Percentiles rank a stretch among this genome's conserved stretches.
Evolutionary conservation across 1,284 basidiomycete species (phyloP).

Genomic region (Inonotus obliquus): DNA sequence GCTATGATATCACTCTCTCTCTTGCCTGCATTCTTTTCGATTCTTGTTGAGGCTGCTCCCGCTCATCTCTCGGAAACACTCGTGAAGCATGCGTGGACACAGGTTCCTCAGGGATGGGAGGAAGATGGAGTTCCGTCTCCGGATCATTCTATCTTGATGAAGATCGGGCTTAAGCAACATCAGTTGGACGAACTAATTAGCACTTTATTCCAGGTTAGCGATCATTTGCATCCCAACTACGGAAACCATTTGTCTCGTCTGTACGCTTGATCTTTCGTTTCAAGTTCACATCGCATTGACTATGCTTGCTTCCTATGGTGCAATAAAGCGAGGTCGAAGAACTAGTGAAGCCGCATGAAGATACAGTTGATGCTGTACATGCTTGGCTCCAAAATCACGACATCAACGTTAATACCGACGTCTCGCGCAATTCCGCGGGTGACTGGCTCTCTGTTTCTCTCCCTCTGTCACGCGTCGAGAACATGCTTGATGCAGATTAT

Average conservation of each 20-base stretch:
- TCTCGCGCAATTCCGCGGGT: conserved; percentile 23
- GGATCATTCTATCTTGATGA: conserved; percentile 17
- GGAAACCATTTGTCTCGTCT: conserved; percentile 22
- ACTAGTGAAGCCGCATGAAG: conserved; percentile 16
- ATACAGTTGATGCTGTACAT: conserved; percentile 21
- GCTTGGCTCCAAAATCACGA: conserved; percentile 27
- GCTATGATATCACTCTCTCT: neutral
- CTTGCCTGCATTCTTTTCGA: neutral
- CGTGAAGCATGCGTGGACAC: conserved; percentile 19
- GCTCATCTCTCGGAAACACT: conserved; percentile 8
- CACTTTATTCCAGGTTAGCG: conserved; percentile 23
- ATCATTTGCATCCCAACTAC: conserved; percentile 20
- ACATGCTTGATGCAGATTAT: conserved; percentile 23
- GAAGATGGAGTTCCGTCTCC: conserved; percentile 9
- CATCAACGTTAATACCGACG: conserved; percentile 17
- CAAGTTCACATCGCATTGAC: neutral
- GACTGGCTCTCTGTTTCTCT: conserved; percentile 29
- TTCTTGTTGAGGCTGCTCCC: neutral
- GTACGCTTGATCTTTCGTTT: conserved; percentile 2
- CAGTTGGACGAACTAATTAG: conserved; percentile 22
- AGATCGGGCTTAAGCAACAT: conserved; percentile 21
- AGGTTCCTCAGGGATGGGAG: conserved; percentile 18
- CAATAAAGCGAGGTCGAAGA: conserved; percentile 19
- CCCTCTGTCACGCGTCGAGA: conserved; percentile 26
- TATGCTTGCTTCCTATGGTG: neutral